phyloP scores from a whole-genome alignment of 2,329 filamentous ascomycete genomes.

The Aspergillus pseudotamarii region DNA sequence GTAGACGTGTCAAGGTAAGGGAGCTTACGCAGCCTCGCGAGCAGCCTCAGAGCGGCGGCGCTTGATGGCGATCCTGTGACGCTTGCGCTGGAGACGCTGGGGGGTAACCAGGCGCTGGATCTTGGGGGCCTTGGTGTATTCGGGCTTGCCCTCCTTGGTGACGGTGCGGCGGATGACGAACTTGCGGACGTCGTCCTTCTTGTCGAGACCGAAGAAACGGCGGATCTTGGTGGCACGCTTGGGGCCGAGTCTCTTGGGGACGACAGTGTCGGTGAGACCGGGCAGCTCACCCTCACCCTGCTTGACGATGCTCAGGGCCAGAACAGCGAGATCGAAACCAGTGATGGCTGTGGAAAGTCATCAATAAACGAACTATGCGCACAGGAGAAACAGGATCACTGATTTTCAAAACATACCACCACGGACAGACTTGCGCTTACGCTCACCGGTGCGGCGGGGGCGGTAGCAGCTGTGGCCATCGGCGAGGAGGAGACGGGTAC shows the following conservation, averaged over 20 bases:
- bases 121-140: slow-evolving; percentile 99
- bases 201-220: slow-evolving; percentile 99
- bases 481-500: slow-evolving; percentile 94
- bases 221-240: slow-evolving; percentile 99
- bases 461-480: slow-evolving; percentile 99
- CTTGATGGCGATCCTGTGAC: slow-evolving; percentile 97
- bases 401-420: slow-evolving; percentile 53
- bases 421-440: slow-evolving; percentile 98
- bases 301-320: slow-evolving; percentile 95
- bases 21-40: slow-evolving; percentile 95
- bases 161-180: slow-evolving; percentile 99
- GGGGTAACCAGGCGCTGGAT: slow-evolving; percentile 99
- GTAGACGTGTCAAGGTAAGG: slow-evolving; percentile 21
- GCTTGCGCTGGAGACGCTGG: slow-evolving; percentile 99
- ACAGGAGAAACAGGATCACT: background rate
- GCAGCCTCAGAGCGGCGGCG: slow-evolving; percentile 93
- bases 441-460: slow-evolving; percentile 94
- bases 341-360: slow-evolving; percentile 72
- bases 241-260: slow-evolving; percentile 98
- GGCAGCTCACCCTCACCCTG: slow-evolving; percentile 93
- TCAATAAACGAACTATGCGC: slow-evolving; percentile 16
- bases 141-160: slow-evolving; percentile 91
- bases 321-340: slow-evolving; percentile 89
- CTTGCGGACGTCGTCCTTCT: slow-evolving; percentile 99
- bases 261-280: slow-evolving; percentile 94